These are phyloP conservation scores for Populus hybrid DNA, from an alignment of 441 rosid genomes.

Conservation along the genomic window DNA sequence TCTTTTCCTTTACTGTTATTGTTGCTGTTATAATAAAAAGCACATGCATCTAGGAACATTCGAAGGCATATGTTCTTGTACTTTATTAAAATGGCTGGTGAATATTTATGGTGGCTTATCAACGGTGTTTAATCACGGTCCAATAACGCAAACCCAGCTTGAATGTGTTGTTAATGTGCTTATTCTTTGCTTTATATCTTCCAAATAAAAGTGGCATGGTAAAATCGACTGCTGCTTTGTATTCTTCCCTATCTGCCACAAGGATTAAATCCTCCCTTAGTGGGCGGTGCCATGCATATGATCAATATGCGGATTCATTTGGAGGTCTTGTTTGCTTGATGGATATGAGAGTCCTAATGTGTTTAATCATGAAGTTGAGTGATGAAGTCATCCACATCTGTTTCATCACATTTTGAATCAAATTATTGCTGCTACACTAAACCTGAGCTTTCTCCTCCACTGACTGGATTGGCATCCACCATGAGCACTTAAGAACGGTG, in stretches of 20 bases:
- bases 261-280: background rate
- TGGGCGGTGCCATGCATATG: background rate
- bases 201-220: conserved; percentile 26
- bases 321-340: background rate
- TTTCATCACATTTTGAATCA: background rate
- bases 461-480: background rate
- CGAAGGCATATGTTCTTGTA: conserved; percentile 43
- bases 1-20: conserved; percentile 32
- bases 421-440: no score
- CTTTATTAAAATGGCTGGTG: conserved; percentile 29
- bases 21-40: conserved; percentile 17
- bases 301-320: background rate
- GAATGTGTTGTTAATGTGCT: conserved; percentile 32
- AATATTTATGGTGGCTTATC: conserved; percentile 25
- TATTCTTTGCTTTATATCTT: conserved; percentile 31
- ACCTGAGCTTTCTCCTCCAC: background rate
- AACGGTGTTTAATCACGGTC: conserved; percentile 29
- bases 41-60: conserved; percentile 63
- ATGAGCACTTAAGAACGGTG: background rate
- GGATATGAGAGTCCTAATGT: background rate
- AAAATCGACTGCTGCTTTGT: conserved; percentile 23
- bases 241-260: conserved; percentile 3
- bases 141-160: conserved; percentile 26
- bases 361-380: background rate
- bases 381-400: background rate